Conservation (phyloP, 2,329 filamentous ascomycete species). For the Penicillium oxalicum region DNA sequence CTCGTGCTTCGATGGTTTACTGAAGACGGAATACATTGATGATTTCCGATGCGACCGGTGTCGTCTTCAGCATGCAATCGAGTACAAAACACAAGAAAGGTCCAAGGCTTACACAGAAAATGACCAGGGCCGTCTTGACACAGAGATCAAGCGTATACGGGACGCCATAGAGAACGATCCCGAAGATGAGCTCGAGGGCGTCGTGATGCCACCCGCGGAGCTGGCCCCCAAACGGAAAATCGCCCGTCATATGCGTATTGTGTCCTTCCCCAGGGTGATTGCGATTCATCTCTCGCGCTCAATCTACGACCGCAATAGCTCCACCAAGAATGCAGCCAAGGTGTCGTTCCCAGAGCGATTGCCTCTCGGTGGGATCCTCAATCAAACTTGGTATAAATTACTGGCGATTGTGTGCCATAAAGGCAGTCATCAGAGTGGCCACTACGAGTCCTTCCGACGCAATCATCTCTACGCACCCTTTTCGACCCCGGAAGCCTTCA, state of each 20-base stretch:
- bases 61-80: slow-evolving; percentile 71
- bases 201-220: slow-evolving; percentile 67
- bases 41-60: slow-evolving; percentile 96
- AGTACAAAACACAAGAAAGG: slow-evolving; percentile 57
- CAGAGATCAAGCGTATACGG: slow-evolving; percentile 61
- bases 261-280: slow-evolving; percentile 79
- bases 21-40: slow-evolving; percentile 93
- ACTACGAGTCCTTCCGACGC: slow-evolving; percentile 92
- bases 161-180: slow-evolving; percentile 71
- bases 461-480: slow-evolving; percentile 75
- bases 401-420: slow-evolving; percentile 88
- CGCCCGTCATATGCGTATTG: slow-evolving; percentile 79
- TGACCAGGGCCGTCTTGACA: slow-evolving; percentile 48
- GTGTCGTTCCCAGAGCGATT: slow-evolving; percentile 87
- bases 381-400: slow-evolving; percentile 74
- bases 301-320: slow-evolving; percentile 75
- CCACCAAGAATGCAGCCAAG: slow-evolving; percentile 90
- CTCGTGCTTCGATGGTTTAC: slow-evolving; percentile 84
- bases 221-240: slow-evolving; percentile 77
- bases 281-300: slow-evolving; percentile 89
- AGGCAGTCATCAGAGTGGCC: slow-evolving; percentile 89
- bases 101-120: slow-evolving; percentile 49
- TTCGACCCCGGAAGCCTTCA: slow-evolving; percentile 74
- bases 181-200: slow-evolving; percentile 65
- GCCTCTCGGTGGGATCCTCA: slow-evolving; percentile 70